Evolutionary conservation across 2,329 filamentous ascomycete species (phyloP).

Genomic region (Aureobasidium melanogenum): DNA sequence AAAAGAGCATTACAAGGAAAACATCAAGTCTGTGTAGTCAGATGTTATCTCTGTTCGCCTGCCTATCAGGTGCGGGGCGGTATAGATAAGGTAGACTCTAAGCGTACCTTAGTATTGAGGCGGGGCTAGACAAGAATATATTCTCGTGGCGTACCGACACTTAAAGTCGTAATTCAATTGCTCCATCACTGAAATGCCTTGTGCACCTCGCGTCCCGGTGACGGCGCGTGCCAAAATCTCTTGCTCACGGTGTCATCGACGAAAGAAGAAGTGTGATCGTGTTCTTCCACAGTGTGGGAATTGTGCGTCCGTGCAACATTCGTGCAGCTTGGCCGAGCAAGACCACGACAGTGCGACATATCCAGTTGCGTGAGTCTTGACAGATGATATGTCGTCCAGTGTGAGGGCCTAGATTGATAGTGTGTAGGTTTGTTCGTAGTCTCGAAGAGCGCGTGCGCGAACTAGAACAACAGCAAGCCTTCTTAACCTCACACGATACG

Average conservation of each 20-base stretch:
- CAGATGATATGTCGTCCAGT: not conserved
- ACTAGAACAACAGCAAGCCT: slow-evolving; percentile 19
- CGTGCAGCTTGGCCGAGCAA: slow-evolving; percentile 32
- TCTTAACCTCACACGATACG: not conserved
- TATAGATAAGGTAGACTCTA: not conserved
- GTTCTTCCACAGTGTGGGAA: slow-evolving; percentile 32
- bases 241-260: slow-evolving; percentile 33
- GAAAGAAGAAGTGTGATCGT: slow-evolving; percentile 38
- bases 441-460: slow-evolving; percentile 24
- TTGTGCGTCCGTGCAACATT: slow-evolving; percentile 29
- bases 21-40: not conserved
- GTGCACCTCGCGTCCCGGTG: not conserved
- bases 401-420: not conserved
- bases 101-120: too few species aligned
- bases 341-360: slow-evolving; percentile 32
- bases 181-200: not conserved
- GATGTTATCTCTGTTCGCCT: not conserved
- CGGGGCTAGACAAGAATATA: too few species aligned
- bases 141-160: too few species aligned
- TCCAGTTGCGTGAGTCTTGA: slow-evolving; percentile 30
- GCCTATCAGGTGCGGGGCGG: not conserved
- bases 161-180: too few species aligned
- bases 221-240: slow-evolving; percentile 2
- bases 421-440: slow-evolving; percentile 26
- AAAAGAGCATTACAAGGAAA: slow-evolving; percentile 22